Evolutionary conservation across 768 basidiomycete species (phyloP).

Genomic region (Mycena galopus): DNA sequence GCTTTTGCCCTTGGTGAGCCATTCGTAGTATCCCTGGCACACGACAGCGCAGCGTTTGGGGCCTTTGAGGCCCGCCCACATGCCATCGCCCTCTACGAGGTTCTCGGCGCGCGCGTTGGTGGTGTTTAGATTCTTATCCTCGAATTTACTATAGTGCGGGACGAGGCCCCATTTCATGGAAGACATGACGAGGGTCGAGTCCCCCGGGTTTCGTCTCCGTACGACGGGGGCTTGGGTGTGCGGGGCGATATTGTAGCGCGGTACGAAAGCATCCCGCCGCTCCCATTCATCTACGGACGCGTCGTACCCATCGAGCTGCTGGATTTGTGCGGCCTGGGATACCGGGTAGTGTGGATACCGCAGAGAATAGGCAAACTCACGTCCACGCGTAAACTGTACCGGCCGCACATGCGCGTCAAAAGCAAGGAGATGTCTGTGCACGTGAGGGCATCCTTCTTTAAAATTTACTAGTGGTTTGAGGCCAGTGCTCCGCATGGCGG

Average conservation of each 20-base stretch:
- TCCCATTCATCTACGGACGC: neutral
- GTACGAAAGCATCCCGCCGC: neutral
- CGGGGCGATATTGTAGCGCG: neutral
- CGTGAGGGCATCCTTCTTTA: too few species aligned
- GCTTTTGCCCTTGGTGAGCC: slow-evolving; percentile 86
- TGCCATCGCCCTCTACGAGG: slow-evolving; percentile 77
- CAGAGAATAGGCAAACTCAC: neutral
- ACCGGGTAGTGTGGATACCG: neutral
- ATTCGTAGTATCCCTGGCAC: slow-evolving; percentile 95
- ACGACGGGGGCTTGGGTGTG: neutral
- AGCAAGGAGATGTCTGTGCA: too few species aligned
- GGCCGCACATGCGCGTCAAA: too few species aligned
- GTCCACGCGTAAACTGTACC: neutral
- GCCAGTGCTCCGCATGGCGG: too few species aligned
- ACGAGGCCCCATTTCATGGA: slow-evolving; percentile 94
- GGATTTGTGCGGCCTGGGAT: neutral
- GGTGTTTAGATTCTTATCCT: slow-evolving; percentile 80
- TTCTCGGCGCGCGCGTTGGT: slow-evolving; percentile 93
- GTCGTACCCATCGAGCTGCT: neutral
- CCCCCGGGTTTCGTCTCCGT: neutral
- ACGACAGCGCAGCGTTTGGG: slow-evolving; percentile 88
- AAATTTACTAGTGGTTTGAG: too few species aligned
- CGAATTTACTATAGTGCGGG: slow-evolving; percentile 84
- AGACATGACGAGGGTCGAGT: neutral
- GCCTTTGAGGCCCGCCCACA: slow-evolving; percentile 89